These are phyloP conservation scores for Onygenales sp. DNA, from an alignment of 2,329 filamentous ascomycete species.

Conservation along the genomic window DNA sequence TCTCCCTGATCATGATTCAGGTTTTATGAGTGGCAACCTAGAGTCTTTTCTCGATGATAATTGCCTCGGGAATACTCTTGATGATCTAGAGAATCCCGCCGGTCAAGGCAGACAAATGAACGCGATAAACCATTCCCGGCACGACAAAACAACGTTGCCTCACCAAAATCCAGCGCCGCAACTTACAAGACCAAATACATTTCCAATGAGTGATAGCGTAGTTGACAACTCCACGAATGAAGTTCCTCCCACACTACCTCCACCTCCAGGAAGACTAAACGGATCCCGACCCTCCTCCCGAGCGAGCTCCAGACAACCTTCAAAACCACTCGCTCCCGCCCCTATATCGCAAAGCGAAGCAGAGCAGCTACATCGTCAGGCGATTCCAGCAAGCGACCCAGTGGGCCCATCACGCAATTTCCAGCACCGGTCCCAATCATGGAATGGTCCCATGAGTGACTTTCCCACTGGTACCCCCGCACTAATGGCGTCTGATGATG, in stretches of 20 bases:
- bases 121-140: background rate
- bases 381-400: slow-evolving; percentile 45
- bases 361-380: slow-evolving; percentile 20
- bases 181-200: background rate
- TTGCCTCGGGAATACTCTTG: slow-evolving; percentile 13
- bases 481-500: slow-evolving; percentile 22
- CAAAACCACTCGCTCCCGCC: slow-evolving; percentile 30
- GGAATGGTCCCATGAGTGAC: slow-evolving; percentile 36
- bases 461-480: slow-evolving; percentile 29
- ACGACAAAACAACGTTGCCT: background rate
- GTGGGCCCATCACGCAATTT: slow-evolving; percentile 17
- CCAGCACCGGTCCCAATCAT: slow-evolving; percentile 35
- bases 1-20: slow-evolving; percentile 57
- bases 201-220: slow-evolving; percentile 8
- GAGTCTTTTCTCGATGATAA: slow-evolving; percentile 61
- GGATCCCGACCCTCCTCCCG: slow-evolving; percentile 29
- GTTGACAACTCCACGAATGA: slow-evolving; percentile 16
- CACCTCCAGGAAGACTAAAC: slow-evolving; percentile 18
- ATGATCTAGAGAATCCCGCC: background rate
- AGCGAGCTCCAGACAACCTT: slow-evolving; percentile 23
- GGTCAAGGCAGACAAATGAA: background rate
- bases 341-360: slow-evolving; percentile 26
- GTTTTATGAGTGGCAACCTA: slow-evolving; percentile 72
- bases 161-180: background rate
- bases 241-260: slow-evolving; percentile 14